A percentile compares a stretch with the other conserved stretches of the same genome.
phyloP scores from a whole-genome alignment of 768 basidiomycete species.

The Pulveroboletus sp. region DNA sequence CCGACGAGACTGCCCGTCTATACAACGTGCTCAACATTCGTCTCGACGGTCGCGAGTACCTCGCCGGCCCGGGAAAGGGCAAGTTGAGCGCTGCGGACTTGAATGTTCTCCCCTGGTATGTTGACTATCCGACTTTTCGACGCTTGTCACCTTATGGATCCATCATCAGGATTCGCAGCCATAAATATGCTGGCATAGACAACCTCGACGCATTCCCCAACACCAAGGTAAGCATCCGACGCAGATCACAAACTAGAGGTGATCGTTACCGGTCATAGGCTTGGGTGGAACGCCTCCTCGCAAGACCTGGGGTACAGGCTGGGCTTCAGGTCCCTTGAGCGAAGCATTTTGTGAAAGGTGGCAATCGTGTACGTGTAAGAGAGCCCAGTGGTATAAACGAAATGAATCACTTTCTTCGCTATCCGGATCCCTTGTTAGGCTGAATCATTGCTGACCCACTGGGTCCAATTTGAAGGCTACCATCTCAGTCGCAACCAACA shows the following conservation, averaged over 20 bases:
- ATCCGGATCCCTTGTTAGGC: not conserved
- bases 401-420: not conserved
- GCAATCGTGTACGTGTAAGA: not conserved
- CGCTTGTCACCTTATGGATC: not conserved
- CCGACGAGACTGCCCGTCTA: slow-evolving; percentile 78
- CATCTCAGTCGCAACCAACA: too few relatives aligned
- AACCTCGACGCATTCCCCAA: slow-evolving; percentile 62
- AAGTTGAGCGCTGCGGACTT: slow-evolving; percentile 71
- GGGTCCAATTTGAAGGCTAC: too few relatives aligned
- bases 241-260: too few relatives aligned
- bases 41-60: slow-evolving; percentile 70
- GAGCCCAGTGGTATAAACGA: not conserved
- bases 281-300: slow-evolving; percentile 29
- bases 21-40: slow-evolving; percentile 82
- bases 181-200: slow-evolving; percentile 48
- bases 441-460: not conserved
- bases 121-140: not conserved
- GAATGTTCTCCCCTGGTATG: slow-evolving; percentile 63
- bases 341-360: not conserved
- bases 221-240: slow-evolving; percentile 43
- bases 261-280: slow-evolving; percentile 14
- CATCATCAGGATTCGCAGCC: slow-evolving; percentile 51
- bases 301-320: slow-evolving; percentile 21
- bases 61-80: slow-evolving; percentile 72
- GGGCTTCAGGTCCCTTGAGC: slow-evolving; percentile 19